A percentile compares a stretch with the other conserved stretches of the same genome.
Conservation (phyloP, 495 filamentous ascomycete genomes). For the Aspergillus nidulans region DNA sequence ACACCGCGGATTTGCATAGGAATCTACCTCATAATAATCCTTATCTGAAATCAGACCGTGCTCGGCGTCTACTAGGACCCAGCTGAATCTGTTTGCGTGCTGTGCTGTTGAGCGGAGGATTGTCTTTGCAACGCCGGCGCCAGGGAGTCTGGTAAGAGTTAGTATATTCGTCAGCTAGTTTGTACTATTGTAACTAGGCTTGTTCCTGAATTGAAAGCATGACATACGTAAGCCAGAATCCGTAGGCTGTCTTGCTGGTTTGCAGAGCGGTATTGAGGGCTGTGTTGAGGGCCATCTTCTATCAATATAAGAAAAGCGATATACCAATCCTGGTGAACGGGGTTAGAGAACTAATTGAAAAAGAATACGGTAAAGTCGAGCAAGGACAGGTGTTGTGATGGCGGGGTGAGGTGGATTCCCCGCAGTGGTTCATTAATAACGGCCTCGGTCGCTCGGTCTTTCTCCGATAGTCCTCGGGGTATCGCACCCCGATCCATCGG, state of each 20-base stretch:
- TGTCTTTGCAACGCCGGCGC: conserved; percentile 32
- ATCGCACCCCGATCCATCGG: background rate
- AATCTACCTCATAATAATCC: conserved; percentile 16
- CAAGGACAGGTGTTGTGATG: background rate
- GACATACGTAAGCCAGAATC: conserved; percentile 40
- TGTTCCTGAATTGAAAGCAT: no score
- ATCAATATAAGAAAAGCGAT: background rate
- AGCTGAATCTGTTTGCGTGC: conserved; percentile 37
- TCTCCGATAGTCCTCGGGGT: background rate
- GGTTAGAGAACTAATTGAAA: background rate
- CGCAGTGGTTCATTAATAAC: background rate
- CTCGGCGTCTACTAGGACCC: conserved; percentile 76
- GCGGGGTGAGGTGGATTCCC: background rate
- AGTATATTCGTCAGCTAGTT: no score
- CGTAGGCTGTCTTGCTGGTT: conserved; percentile 19
- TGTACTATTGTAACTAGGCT: no score
- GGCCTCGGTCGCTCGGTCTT: conserved; percentile 4
- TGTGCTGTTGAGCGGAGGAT: conserved; percentile 29
- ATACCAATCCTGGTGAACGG: background rate
- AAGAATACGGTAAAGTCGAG: background rate
- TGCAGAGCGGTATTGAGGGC: conserved; percentile 19
- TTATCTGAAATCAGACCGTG: conserved; percentile 60
- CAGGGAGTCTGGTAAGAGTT: conserved; percentile 24
- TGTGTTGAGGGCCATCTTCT: conserved; percentile 25
- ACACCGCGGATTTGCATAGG: background rate